These are phyloP conservation scores for Telopea speciosissima DNA, from an alignment of 177 flowering plant species.

Conservation along the genomic window DNA sequence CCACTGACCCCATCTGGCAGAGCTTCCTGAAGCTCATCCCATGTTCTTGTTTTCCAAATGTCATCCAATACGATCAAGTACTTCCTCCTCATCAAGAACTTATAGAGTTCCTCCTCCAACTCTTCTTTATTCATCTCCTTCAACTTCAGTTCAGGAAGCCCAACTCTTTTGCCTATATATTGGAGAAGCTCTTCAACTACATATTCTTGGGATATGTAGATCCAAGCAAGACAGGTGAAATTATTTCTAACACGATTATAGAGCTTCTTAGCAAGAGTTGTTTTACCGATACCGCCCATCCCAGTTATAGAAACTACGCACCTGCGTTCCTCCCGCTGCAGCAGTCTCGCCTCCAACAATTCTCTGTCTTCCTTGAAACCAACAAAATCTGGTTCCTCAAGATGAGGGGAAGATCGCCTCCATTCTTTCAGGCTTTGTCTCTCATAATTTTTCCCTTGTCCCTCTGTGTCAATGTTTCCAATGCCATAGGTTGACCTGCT, in stretches of 20 bases:
- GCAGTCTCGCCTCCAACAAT: neutral
- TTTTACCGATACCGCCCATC: neutral
- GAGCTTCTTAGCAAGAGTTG: slow-evolving; percentile 1
- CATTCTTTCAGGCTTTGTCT: neutral
- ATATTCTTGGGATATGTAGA: neutral
- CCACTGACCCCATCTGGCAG: neutral
- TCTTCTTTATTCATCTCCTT: neutral
- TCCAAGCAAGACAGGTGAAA: neutral
- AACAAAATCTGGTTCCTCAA: neutral
- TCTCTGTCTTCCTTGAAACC: neutral
- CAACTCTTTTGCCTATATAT: neutral
- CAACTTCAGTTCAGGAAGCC: neutral
- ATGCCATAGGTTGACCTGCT: neutral
- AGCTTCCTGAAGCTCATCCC: neutral
- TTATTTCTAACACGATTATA: neutral
- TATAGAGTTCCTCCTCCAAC: neutral
- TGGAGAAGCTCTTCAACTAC: neutral
- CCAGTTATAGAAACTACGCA: neutral
- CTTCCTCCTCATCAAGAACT: neutral
- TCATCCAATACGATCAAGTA: neutral
- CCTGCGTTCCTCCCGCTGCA: neutral
- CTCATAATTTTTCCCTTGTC: neutral
- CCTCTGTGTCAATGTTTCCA: neutral
- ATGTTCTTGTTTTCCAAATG: neutral
- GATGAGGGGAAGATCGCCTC: neutral